Conservation (phyloP, 2,329 filamentous ascomycete genomes). For the Pestalotiopsis sp. region DNA sequence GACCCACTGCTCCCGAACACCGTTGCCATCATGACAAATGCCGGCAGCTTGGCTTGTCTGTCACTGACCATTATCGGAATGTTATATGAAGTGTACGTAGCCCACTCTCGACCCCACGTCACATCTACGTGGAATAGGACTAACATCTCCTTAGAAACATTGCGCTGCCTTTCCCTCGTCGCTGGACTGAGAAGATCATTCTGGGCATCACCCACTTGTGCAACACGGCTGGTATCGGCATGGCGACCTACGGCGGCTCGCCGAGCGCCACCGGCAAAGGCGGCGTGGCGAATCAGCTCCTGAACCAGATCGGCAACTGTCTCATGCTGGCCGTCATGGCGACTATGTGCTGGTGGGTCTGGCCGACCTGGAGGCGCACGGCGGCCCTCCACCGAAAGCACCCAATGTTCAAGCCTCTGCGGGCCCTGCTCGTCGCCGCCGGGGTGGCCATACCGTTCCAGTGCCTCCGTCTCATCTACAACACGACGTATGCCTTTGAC, state of each 20-base stretch:
- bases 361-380: conserved; percentile 2
- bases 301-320: conserved; percentile 5
- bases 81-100: conserved; percentile 4
- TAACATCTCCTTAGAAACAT: not conserved
- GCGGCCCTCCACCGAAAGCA: not conserved
- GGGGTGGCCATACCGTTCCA: conserved; percentile 1
- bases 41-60: not conserved
- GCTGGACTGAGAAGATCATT: conserved; percentile 7
- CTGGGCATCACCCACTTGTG: not conserved
- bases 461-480: not conserved
- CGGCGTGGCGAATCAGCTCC: not conserved
- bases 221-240: conserved; percentile 1
- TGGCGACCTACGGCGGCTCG: not conserved
- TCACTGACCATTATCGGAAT: conserved; percentile 3
- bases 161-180: not conserved
- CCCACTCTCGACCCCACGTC: not conserved
- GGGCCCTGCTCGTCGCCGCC: not conserved
- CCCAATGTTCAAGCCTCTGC: not conserved
- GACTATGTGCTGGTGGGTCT: not conserved
- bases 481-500: conserved; percentile 3
- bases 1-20: conserved; percentile 3
- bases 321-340: conserved; percentile 4
- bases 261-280: not conserved
- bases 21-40: conserved; percentile 7
- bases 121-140: not conserved